Conservation (phyloP, 768 basidiomycete genomes). For the Leucosporidium scottii region DNA sequence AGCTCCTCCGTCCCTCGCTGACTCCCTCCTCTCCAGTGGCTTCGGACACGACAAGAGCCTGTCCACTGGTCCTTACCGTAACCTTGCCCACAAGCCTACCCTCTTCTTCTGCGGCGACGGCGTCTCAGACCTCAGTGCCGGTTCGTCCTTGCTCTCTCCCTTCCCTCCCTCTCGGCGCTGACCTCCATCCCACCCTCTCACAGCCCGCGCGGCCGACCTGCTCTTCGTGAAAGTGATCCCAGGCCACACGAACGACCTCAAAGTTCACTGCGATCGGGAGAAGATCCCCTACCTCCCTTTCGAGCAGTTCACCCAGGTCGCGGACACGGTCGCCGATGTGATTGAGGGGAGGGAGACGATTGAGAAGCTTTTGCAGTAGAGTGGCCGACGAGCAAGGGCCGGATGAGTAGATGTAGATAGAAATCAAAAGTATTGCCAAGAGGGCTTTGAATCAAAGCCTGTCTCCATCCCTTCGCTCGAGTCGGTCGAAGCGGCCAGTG, state of each 20-base stretch:
- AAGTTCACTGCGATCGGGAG: slow-evolving; percentile 69
- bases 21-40: slow-evolving; percentile 38
- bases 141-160: not conserved
- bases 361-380: slow-evolving; percentile 31
- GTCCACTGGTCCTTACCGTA: slow-evolving; percentile 84
- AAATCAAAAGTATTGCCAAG: too few species aligned
- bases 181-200: slow-evolving; percentile 39
- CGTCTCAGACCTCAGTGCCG: slow-evolving; percentile 63
- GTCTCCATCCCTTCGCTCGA: too few species aligned
- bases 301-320: slow-evolving; percentile 52
- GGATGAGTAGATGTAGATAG: not conserved
- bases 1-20: slow-evolving; percentile 14
- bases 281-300: slow-evolving; percentile 75
- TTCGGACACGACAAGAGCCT: slow-evolving; percentile 96
- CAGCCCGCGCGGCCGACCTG: slow-evolving; percentile 82
- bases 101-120: slow-evolving; percentile 98
- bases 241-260: slow-evolving; percentile 60
- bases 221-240: slow-evolving; percentile 74
- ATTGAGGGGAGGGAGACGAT: slow-evolving; percentile 63
- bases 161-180: not conserved
- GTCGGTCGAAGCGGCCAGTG: too few species aligned
- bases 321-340: slow-evolving; percentile 56
- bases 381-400: not conserved
- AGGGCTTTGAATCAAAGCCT: too few species aligned
- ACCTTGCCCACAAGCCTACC: slow-evolving; percentile 58